phyloP scores from a whole-genome alignment of 2,329 filamentous ascomycete species.

The Ophiostoma montium region DNA sequence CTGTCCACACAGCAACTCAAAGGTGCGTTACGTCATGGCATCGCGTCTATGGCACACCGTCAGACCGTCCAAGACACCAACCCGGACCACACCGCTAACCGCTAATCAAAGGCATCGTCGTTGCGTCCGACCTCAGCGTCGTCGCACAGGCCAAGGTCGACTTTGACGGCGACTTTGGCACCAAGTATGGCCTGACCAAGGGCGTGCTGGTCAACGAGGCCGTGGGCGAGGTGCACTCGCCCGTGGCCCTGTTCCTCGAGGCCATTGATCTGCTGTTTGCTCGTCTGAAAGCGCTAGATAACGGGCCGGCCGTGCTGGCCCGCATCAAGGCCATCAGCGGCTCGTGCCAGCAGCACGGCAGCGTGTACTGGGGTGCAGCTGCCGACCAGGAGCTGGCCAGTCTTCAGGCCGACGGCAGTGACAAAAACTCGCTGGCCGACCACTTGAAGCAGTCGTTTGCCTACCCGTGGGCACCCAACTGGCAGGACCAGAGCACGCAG shows the following conservation, averaged over 20 bases:
- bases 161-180: constrained; percentile 71
- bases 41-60: no score
- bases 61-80: not conserved
- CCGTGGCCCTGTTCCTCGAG: constrained; percentile 89
- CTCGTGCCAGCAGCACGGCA: constrained; percentile 94
- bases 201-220: constrained; percentile 71
- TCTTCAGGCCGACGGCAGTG: constrained; percentile 38
- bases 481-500: constrained; percentile 95
- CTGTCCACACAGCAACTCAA: constrained; percentile 95
- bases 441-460: constrained; percentile 65
- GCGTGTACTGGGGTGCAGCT: constrained; percentile 74
- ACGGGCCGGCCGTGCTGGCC: constrained; percentile 43
- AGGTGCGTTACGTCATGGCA: constrained; percentile 33
- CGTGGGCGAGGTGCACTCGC: constrained; percentile 83
- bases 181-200: constrained; percentile 68
- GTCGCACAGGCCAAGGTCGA: constrained; percentile 81
- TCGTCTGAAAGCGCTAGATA: constrained; percentile 52
- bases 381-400: constrained; percentile 50
- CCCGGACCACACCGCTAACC: not conserved
- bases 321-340: constrained; percentile 73
- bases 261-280: constrained; percentile 73
- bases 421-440: constrained; percentile 49
- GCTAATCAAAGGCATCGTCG: constrained; percentile 55
- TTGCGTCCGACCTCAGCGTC: constrained; percentile 69
- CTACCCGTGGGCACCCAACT: constrained; percentile 82